Conservation (phyloP, 345 rosid genomes). For the Punica granatum region DNA sequence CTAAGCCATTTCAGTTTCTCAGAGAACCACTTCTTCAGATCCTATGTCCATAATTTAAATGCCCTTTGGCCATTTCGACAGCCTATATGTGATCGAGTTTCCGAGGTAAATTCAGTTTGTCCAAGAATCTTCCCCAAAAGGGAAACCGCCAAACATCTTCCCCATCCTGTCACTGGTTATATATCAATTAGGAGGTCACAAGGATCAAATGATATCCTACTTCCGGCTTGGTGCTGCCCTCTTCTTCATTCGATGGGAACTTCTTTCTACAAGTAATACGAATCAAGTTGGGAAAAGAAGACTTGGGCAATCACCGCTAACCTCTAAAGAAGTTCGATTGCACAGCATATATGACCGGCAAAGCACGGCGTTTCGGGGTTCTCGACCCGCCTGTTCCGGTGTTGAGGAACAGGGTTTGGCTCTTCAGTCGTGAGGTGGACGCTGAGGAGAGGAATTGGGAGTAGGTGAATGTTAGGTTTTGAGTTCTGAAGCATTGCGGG, state of each 20-base stretch:
- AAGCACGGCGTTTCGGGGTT: slow-evolving; percentile 3
- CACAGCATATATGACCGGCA: slow-evolving; percentile 9
- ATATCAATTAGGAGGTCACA: too few relatives aligned
- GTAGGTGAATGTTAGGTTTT: not conserved
- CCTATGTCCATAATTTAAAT: not conserved
- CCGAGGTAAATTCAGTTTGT: not conserved
- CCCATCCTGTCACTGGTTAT: not conserved
- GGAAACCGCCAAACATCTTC: not conserved
- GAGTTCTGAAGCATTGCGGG: not conserved
- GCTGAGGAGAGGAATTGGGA: not conserved
- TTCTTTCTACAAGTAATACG: not conserved
- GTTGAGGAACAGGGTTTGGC: not conserved
- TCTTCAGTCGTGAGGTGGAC: not conserved
- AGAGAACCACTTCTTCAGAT: not conserved
- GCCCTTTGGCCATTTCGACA: not conserved
- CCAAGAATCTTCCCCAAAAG: not conserved
- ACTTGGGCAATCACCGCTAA: not conserved
- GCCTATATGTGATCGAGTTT: not conserved
- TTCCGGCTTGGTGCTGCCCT: not conserved
- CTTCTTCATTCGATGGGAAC: not conserved
- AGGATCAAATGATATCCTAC: not conserved
- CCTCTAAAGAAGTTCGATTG: slow-evolving; percentile 18
- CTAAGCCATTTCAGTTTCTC: not conserved
- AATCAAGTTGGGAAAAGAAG: not conserved
- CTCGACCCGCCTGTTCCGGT: not conserved